Evolutionary conservation across 2,329 filamentous ascomycete genomes (phyloP), one percentile per base, ranked within the genome.

Genomic region (Xylaria sp.): DNA sequence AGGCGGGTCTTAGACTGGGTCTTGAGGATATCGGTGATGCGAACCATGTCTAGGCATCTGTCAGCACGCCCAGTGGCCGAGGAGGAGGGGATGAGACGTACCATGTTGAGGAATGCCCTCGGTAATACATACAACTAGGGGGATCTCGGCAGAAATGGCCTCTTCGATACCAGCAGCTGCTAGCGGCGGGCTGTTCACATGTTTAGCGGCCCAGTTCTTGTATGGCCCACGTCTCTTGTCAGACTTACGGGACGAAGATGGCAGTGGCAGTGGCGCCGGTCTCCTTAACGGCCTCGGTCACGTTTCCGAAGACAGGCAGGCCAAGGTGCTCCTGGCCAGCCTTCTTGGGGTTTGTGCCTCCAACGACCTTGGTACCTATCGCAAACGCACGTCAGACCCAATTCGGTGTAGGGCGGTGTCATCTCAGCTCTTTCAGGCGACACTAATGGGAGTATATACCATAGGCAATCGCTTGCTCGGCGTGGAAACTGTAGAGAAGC

Each of bases 261-360:
- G 92, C 93, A 54, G 92, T 96, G 68, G 95, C 94, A 68, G 86
- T 93, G 68, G 95, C 94, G 75, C 92, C 92, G 53, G 92, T 96
- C 80, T 93, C 82, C 85, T 93, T 95, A 68, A 96, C 87, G 67
- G 91, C 95, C 57, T 99, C 93, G 71, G 82, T 81, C 71, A 99
- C 95, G 72, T 86, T 94, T 73, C 87, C 91, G 81, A 98, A 99
- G 74, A 99, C 95, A 62, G 95, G 95, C 71, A 90, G 90, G 76
- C 88, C 92, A 66, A 99, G 88, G 80, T 99, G 95, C 76, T 87
- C 89, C 73, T 87, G 81, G 75, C 95, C 95, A 69, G 95, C 95
- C 85, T 99, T 99, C 87, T 97, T 98, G 77, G 95, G 95, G 84
- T 98, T 98, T 75, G 94, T 98, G 76, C 95, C 95, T 79, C 95